Evolutionary conservation across 352 stramenopile genomes (phyloP), one percentile per base, ranked within the genome.

Genomic region (Pseudoperonospora humuli): DNA sequence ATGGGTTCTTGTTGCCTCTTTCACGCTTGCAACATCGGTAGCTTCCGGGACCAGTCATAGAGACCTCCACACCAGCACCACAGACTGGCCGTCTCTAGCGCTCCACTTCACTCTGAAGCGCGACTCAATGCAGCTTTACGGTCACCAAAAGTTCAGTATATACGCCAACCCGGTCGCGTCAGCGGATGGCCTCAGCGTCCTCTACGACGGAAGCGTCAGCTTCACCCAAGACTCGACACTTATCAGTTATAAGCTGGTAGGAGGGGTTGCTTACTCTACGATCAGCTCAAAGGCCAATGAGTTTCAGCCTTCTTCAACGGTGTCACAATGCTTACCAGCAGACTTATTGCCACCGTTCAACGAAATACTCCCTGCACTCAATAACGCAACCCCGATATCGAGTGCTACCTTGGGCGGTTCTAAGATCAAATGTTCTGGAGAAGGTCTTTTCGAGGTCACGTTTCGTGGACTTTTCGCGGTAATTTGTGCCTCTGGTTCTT

Each of bases 51-150:
- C n/a, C n/a, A n/a, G n/a, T n/a, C n/a, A n/a, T n/a, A n/a, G n/a
- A n/a, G n/a, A 58, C 24, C 51, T 57, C 18, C 50, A 20, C 9
- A 45, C 55, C n/a, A 65, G 55, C 13, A 18, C 43, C 29, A 51
- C 40, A 29, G 50, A 58, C 21, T 66, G 60, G 44, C 64, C 62
- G 10, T 70, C 61, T 1, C 43, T 80, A 32, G 57, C 54, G 29
- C 50, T 80, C 7, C 64, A 64, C 20, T 64, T 76, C 39, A 70
- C 25, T 0, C 27, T 73, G 3, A 75, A 76, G 40, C 59, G 68
- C 13, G 26, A 13, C 2, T 59, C 61, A 1, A 75, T 80, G 68
- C 43, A 45, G 6, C 21, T 75, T 1, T 43, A 61, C 21, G 65
- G 65, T 10, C 32, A 61, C 3, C 45, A 41, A 4, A 37, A 65